Conservation (phyloP, 495 filamentous ascomycete species). For the Daldinia caldariorum region DNA sequence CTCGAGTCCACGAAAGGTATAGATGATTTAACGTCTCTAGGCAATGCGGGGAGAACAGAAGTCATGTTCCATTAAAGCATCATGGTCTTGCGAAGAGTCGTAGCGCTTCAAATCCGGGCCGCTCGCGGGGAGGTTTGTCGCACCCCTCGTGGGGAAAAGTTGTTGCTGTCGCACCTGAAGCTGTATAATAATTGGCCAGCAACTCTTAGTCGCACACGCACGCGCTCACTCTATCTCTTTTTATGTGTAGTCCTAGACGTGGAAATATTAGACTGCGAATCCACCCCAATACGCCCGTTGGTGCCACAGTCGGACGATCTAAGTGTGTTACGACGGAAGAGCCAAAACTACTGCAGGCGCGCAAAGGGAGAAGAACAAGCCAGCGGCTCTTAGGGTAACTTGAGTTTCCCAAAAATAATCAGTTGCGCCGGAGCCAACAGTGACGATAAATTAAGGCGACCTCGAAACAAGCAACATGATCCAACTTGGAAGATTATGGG, state of each 20-base stretch:
- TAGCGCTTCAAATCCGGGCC: constrained; percentile 32
- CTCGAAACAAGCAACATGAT: constrained; percentile 37
- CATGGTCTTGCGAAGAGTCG: constrained; percentile 40
- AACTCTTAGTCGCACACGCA: constrained; percentile 27
- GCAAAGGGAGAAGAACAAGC: constrained; percentile 15
- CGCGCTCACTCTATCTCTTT: constrained; percentile 11
- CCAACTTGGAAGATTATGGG: constrained; percentile 25
- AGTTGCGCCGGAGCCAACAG: constrained; percentile 20
- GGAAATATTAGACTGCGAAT: constrained; percentile 32
- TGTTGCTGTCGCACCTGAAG: constrained; percentile 22
- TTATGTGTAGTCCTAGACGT: constrained; percentile 26
- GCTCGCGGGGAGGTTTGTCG: constrained; percentile 29
- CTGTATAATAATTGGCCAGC: constrained; percentile 34
- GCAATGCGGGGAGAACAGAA: constrained; percentile 57
- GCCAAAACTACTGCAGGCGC: constrained; percentile 28
- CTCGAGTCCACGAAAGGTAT: constrained; percentile 49
- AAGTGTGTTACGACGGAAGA: constrained; percentile 41
- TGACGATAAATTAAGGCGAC: constrained; percentile 15
- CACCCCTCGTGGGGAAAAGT: constrained; percentile 30
- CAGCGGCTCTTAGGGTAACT: not conserved
- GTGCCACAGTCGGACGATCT: constrained; percentile 32
- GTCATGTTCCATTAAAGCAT: constrained; percentile 54
- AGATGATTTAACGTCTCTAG: constrained; percentile 52
- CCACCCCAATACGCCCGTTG: constrained; percentile 38
- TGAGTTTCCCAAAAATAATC: constrained; percentile 20